Base-by-base conservation (phyloP, 1,284 basidiomycete species). In the Neotropicomus parvogracilis region DNA sequence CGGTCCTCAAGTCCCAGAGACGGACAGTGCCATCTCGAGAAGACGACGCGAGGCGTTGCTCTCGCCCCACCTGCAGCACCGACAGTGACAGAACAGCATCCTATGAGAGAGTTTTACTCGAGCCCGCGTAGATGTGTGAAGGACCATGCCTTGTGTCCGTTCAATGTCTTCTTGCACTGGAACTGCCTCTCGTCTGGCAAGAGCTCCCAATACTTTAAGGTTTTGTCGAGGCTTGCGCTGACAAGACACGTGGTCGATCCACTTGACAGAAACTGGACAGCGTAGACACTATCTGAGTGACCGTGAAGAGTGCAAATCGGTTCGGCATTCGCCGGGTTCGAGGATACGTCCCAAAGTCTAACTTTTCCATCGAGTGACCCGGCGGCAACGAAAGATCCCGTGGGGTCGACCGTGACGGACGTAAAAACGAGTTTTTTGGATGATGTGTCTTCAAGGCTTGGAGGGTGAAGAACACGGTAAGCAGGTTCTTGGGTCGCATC, bases 11-110 rank as follows among this genome's bases (percentile, higher is more conserved):
- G 41, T 66, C 65, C 65, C 65, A 66, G 11, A 66, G 51, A 21
- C 62, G 52, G 21, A 66, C 60, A 20, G 65, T 70, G 17, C 68
- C 62, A 44, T 65, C 64, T 33, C 66, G 54, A 27, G 64, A 65
- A 9, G 66, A 65, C 7, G 64, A 69, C 12, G 60, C 64, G n/a
- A 67, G 42, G 14, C 64, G 66, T 17, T 59, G 64, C 32, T 65
- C 67, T 46, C 67, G 62, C 14, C 64, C 67, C 39, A 69, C 53
- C 44, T 69, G 66, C 11, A 68, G 38, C 28, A 61, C 48, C 14
- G 67, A 68, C 13, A 59, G 34, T 6, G 64, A 69, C 26, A 65
- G 34, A 32, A 65, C 53, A 29, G 64, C 66, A 37, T 64, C 64
- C 64, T 65, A n/a, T 17, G 28, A 29, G 20, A 27, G 17, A 32